phyloP scores from a whole-genome alignment of 148 eudicot species.

The Chenopodium album region DNA sequence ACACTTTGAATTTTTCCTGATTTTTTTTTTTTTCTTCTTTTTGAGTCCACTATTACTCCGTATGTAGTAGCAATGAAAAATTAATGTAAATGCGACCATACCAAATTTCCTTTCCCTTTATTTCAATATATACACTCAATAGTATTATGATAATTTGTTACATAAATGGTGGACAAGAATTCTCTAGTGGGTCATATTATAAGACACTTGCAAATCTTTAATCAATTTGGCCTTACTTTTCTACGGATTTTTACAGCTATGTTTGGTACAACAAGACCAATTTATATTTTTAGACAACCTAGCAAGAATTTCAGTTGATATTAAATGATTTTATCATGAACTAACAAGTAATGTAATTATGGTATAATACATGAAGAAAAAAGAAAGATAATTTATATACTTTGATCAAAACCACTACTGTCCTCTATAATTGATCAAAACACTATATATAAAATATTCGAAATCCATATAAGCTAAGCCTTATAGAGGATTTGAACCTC shows the following conservation, averaged over 20 bases:
- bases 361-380: not conserved
- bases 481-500: not conserved
- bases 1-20: not conserved
- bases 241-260: slow-evolving; percentile 18
- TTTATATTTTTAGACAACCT: slow-evolving; percentile 3
- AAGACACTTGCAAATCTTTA: slow-evolving; percentile 38
- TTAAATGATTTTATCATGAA: not conserved
- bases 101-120: slow-evolving; percentile 15
- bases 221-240: slow-evolving; percentile 34
- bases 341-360: not conserved
- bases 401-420: not conserved
- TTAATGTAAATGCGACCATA: slow-evolving; percentile 30
- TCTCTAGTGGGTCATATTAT: slow-evolving; percentile 64
- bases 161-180: slow-evolving; percentile 57
- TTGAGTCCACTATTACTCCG: not conserved
- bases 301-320: slow-evolving; percentile 5
- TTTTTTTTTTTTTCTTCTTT: not conserved
- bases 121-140: slow-evolving; percentile 6
- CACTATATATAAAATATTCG: not conserved
- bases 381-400: not conserved
- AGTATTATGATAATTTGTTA: slow-evolving; percentile 30
- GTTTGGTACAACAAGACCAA: slow-evolving; percentile 15
- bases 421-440: not conserved
- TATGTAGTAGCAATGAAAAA: slow-evolving; percentile 8
- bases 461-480: not conserved